Percentiles rank a stretch among this genome's conserved stretches.
phyloP scores from a whole-genome alignment of 1,139 yeast species.

The Pichia inconspicua region DNA sequence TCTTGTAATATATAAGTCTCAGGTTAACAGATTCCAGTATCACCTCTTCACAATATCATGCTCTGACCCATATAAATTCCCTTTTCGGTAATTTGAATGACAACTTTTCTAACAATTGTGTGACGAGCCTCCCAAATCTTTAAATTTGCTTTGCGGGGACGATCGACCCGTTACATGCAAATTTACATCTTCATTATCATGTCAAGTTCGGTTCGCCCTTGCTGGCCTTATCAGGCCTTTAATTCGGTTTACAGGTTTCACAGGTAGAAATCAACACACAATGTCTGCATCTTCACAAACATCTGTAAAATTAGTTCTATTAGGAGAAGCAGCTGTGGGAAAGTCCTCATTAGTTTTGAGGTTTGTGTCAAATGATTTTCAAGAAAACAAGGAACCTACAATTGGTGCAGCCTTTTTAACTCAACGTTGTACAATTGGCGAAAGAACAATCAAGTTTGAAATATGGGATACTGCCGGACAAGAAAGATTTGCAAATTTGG shows the following conservation, averaged over 20 bases:
- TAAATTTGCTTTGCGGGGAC: too few species aligned
- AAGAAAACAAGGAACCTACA: slow-evolving; percentile 94
- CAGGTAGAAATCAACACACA: background rate
- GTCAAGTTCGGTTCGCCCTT: background rate
- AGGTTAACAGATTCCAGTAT: background rate
- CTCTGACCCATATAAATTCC: background rate
- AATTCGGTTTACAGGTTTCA: too few species aligned
- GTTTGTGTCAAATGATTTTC: slow-evolving; percentile 92
- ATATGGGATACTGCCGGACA: slow-evolving; percentile 99
- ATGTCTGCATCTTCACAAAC: slow-evolving; percentile 31
- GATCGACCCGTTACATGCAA: background rate
- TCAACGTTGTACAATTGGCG: slow-evolving; percentile 87
- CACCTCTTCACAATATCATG: background rate
- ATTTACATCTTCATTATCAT: too few species aligned
- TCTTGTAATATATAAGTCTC: background rate
- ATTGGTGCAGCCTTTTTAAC: slow-evolving; percentile 97
- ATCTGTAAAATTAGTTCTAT: slow-evolving; percentile 77
- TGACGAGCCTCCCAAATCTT: background rate
- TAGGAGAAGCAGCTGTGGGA: slow-evolving; percentile 98
- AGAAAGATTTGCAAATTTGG: slow-evolving; percentile 91
- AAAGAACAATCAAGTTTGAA: slow-evolving; percentile 86
- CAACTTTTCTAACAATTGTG: background rate
- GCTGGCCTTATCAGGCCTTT: too few species aligned
- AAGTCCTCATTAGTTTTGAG: slow-evolving; percentile 88
- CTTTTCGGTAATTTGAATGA: background rate